A percentile compares a stretch with the other conserved stretches of the same genome.
Evolutionary conservation across 2,329 filamentous ascomycete genomes (phyloP).

Genomic region (Aspergillus eucalypticola): DNA sequence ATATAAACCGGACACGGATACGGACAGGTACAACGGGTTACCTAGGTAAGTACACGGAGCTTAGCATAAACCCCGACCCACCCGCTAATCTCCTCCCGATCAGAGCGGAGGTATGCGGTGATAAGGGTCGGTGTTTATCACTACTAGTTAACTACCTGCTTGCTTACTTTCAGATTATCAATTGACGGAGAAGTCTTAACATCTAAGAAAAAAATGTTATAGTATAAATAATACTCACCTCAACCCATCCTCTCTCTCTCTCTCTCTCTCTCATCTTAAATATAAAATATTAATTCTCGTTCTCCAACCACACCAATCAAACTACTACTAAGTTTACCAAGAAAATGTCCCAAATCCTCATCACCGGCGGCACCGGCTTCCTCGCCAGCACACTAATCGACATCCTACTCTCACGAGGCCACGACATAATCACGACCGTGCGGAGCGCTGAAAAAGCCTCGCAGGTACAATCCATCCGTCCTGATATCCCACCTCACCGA

Average conservation of each 20-base stretch:
- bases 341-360: slow-evolving; percentile 2
- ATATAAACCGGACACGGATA: too few relatives aligned
- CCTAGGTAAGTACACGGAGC: background rate
- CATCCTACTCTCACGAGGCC: slow-evolving; percentile 51
- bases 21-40: too few relatives aligned
- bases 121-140: background rate
- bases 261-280: too few relatives aligned
- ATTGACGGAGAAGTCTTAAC: too few relatives aligned
- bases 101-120: background rate
- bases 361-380: slow-evolving; percentile 57
- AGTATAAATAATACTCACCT: too few relatives aligned
- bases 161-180: too few relatives aligned
- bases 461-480: slow-evolving; percentile 54
- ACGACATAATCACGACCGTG: slow-evolving; percentile 61
- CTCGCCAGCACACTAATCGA: slow-evolving; percentile 58
- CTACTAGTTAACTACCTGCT: too few relatives aligned
- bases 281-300: too few relatives aligned
- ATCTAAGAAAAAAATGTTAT: too few relatives aligned
- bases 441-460: slow-evolving; percentile 59
- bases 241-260: too few relatives aligned
- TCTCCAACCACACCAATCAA: background rate
- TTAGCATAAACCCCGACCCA: background rate
- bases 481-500: slow-evolving; percentile 50
- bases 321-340: background rate
- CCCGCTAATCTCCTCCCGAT: background rate